phyloP scores from a whole-genome alignment of 306 rosid species.

The Sicyos edulis region DNA sequence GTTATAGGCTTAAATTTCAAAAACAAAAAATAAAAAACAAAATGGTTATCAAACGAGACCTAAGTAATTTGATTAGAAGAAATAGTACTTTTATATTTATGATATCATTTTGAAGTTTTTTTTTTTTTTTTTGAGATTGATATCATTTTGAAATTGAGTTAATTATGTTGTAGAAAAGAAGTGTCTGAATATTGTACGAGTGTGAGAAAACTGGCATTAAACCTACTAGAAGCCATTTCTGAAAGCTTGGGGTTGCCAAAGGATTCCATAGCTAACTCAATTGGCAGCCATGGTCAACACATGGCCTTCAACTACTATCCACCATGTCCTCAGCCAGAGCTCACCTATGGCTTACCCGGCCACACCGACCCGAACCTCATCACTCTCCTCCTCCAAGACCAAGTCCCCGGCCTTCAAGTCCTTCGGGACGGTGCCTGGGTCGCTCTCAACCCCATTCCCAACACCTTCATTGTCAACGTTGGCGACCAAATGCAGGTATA shows the following conservation, averaged over 20 bases:
- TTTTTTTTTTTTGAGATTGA: no score
- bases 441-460: constrained; percentile 39
- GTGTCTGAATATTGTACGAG: constrained; percentile 34
- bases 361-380: constrained; percentile 47
- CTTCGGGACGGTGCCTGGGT: constrained; percentile 38
- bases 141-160: neutral
- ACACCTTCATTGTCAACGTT: constrained; percentile 43
- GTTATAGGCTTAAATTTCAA: no score
- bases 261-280: constrained; percentile 25
- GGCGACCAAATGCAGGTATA: constrained; percentile 55
- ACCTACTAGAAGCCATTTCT: constrained; percentile 39
- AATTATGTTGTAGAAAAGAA: constrained; percentile 22
- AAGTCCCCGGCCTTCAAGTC: constrained; percentile 50
- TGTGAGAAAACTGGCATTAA: constrained; percentile 33
- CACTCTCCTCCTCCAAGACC: constrained; percentile 46
- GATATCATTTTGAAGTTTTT: no score
- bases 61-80: no score
- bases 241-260: constrained; percentile 40
- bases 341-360: constrained; percentile 45
- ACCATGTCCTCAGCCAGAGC: constrained; percentile 49
- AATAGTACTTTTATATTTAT: no score
- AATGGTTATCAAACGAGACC: no score
- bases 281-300: constrained; percentile 44
- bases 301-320: constrained; percentile 57
- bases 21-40: no score